Percentiles rank a stretch among this genome's conserved stretches.
Evolutionary conservation across 2,329 filamentous ascomycete genomes (phyloP).

Genomic region (Aureobasidium leucospermi): DNA sequence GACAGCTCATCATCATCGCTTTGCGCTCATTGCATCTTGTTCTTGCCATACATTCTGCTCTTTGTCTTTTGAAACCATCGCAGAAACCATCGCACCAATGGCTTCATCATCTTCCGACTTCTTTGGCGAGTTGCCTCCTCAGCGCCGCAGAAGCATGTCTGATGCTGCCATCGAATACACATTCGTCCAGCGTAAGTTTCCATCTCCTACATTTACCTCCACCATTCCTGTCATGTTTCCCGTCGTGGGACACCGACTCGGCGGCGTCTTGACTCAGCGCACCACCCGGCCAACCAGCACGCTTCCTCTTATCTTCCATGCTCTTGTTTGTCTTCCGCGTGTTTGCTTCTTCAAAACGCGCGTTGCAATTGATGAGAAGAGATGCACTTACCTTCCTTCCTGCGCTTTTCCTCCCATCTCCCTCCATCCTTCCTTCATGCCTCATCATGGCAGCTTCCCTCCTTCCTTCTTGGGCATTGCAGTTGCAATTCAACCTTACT

Average conservation of each 20-base stretch:
- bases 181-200: not conserved
- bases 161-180: not conserved
- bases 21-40: not conserved
- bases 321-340: not conserved
- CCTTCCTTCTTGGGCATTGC: not conserved
- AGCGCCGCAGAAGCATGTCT: not conserved
- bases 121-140: not conserved
- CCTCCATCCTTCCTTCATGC: not conserved
- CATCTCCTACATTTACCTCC: not conserved
- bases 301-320: not conserved
- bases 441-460: not conserved
- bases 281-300: not conserved
- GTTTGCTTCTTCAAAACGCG: not conserved
- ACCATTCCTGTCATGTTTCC: not conserved
- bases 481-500: not conserved
- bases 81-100: constrained; percentile 1
- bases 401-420: not conserved
- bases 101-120: not conserved
- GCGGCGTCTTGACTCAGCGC: not conserved
- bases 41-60: not conserved
- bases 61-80: not conserved
- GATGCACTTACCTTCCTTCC: not conserved
- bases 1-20: constrained; percentile 1
- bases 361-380: not conserved
- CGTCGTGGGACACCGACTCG: not conserved